Evolutionary conservation across 2,329 filamentous ascomycete species (phyloP).

Genomic region (Trichoderma sp.): DNA sequence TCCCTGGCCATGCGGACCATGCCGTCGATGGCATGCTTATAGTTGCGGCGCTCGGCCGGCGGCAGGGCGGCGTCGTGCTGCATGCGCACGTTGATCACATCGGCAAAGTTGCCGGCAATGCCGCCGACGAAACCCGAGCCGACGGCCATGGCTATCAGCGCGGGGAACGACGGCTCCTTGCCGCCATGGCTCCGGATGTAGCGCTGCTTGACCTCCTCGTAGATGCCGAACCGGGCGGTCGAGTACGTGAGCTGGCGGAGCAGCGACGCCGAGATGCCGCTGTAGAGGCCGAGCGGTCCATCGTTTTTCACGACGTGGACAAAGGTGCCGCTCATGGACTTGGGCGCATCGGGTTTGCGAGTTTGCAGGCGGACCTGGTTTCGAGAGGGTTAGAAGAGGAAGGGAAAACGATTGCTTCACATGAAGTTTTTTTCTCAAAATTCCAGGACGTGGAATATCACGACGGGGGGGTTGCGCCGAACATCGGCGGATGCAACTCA

Average conservation of each 20-base stretch:
- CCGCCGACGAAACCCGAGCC: constrained; percentile 85
- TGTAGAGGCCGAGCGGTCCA: constrained; percentile 80
- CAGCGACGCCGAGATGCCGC: constrained; percentile 86
- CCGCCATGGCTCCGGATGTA: constrained; percentile 40
- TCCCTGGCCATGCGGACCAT: constrained; percentile 81
- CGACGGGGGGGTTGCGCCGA: background rate
- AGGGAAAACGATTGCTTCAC: background rate
- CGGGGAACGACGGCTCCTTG: constrained; percentile 63
- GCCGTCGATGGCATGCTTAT: constrained; percentile 84
- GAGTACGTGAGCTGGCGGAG: constrained; percentile 94
- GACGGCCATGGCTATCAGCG: constrained; percentile 80
- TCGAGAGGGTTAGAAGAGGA: constrained; percentile 12
- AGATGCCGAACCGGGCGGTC: constrained; percentile 93
- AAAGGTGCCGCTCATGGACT: constrained; percentile 83
- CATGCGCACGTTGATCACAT: constrained; percentile 98
- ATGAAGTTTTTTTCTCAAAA: background rate
- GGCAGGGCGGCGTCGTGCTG: constrained; percentile 86
- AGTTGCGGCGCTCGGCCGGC: constrained; percentile 72
- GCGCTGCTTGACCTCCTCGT: constrained; percentile 83
- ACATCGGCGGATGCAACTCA: background rate
- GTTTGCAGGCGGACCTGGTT: constrained; percentile 81
- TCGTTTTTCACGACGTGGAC: constrained; percentile 73
- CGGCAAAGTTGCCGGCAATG: constrained; percentile 87
- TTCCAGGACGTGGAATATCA: background rate
- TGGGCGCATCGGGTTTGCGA: constrained; percentile 70